Percentiles rank a stretch among this genome's conserved stretches.
Evolutionary conservation across 1,284 basidiomycete species (phyloP).

Genomic region (Volvariella volvacea): DNA sequence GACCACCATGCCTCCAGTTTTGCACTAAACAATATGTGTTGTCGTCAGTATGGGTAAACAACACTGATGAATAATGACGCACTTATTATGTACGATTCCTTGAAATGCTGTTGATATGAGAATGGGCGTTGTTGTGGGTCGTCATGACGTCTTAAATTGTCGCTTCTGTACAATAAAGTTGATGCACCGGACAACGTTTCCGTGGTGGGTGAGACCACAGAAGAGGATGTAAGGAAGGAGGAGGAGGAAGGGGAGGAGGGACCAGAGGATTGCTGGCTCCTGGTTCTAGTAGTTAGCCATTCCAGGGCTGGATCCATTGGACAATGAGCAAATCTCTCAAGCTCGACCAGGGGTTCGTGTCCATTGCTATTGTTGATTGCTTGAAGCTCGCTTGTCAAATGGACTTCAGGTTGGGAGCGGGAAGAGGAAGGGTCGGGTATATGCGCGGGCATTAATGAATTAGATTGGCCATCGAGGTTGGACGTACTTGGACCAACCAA

Average conservation of each 20-base stretch:
- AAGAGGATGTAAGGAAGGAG: too few species aligned
- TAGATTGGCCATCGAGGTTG: too few species aligned
- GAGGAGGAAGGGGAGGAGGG: too few species aligned
- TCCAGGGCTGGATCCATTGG: slow-evolving; percentile 34
- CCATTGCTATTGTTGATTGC: slow-evolving; percentile 4
- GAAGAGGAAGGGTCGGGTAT: background rate
- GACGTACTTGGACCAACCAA: too few species aligned
- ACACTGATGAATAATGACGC: slow-evolving; percentile 19
- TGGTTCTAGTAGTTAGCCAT: slow-evolving; percentile 27
- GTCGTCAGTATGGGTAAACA: slow-evolving; percentile 5
- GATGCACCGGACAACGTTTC: slow-evolving; percentile 7
- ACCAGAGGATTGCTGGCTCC: slow-evolving; percentile 9
- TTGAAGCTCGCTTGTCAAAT: slow-evolving; percentile 9
- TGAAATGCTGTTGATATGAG: slow-evolving; percentile 72
- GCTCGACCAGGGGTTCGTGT: slow-evolving; percentile 22
- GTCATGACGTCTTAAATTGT: slow-evolving; percentile 9
- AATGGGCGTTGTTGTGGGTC: slow-evolving; percentile 15
- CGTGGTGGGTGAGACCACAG: background rate
- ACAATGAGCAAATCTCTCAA: slow-evolving; percentile 24
- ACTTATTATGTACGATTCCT: slow-evolving; percentile 73
- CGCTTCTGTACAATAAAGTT: slow-evolving; percentile 14
- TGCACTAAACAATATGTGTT: slow-evolving; percentile 40
- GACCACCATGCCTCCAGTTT: slow-evolving; percentile 84
- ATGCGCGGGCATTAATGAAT: background rate
- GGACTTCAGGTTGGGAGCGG: background rate